These are phyloP conservation scores for Aspergillus piperis DNA, from an alignment of 2,329 filamentous ascomycete genomes.

Conservation along the genomic window DNA sequence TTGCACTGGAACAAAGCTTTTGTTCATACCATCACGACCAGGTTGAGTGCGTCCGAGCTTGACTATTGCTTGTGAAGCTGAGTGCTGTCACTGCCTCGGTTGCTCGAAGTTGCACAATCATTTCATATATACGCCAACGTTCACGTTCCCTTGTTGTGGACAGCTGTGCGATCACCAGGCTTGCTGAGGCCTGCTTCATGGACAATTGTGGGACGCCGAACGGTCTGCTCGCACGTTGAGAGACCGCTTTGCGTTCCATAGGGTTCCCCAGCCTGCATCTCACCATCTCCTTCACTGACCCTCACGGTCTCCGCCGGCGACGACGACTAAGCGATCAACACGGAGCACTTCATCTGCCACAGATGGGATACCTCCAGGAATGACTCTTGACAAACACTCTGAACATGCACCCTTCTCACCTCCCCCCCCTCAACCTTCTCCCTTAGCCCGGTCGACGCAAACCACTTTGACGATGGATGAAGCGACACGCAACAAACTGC, in stretches of 20 bases:
- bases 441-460: slow-evolving; percentile 34
- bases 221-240: slow-evolving; percentile 51
- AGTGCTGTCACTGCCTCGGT: not conserved
- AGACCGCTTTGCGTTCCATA: slow-evolving; percentile 56
- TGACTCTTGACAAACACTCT: slow-evolving; percentile 41
- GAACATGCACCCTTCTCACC: slow-evolving; percentile 44
- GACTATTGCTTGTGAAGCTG: not conserved
- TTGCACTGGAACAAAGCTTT: not conserved
- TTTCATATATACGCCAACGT: not conserved
- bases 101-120: not conserved
- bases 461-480: slow-evolving; percentile 42
- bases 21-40: not conserved
- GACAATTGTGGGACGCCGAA: slow-evolving; percentile 53
- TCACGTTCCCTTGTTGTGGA: not conserved
- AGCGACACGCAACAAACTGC: slow-evolving; percentile 43
- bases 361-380: slow-evolving; percentile 37
- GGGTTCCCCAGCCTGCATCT: slow-evolving; percentile 47
- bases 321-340: slow-evolving; percentile 18
- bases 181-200: slow-evolving; percentile 37
- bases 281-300: slow-evolving; percentile 7
- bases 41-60: not conserved
- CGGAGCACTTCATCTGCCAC: slow-evolving; percentile 23
- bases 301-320: not conserved
- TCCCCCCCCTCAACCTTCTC: slow-evolving; percentile 35
- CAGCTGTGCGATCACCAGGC: slow-evolving; percentile 4